Evolutionary conservation across 2,329 filamentous ascomycete genomes (phyloP).

Genomic region (Penicillium sp.): DNA sequence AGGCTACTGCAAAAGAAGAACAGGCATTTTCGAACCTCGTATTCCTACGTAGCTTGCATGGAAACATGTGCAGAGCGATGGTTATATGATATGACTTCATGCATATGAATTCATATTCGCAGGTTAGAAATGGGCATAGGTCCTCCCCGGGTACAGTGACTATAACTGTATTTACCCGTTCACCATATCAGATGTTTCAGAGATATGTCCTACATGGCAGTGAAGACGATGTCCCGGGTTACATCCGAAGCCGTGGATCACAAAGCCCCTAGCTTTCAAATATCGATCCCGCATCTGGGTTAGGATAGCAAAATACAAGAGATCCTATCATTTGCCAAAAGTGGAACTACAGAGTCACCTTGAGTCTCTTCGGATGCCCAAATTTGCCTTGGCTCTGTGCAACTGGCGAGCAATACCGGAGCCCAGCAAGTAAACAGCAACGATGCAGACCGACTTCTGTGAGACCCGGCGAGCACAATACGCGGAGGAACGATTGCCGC

Average conservation of each 20-base stretch:
- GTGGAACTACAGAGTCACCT: conserved; percentile 18
- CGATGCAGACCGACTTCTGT: conserved; percentile 22
- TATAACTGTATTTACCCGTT: not conserved
- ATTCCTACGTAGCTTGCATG: not conserved
- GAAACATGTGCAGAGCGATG: not conserved
- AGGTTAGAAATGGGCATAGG: not conserved
- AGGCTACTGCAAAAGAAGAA: not conserved
- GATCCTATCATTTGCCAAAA: conserved; percentile 1
- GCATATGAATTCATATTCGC: not conserved
- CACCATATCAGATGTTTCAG: conserved; percentile 5
- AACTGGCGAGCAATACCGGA: conserved; percentile 16
- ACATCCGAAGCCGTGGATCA: conserved; percentile 6
- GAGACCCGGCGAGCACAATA: conserved; percentile 14
- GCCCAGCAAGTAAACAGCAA: conserved; percentile 23
- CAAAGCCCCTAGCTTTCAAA: conserved; percentile 4
- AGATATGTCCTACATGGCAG: not conserved
- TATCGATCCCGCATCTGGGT: not conserved
- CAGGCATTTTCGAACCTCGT: not conserved
- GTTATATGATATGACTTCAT: not conserved
- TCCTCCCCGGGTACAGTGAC: not conserved
- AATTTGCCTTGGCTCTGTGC: conserved; percentile 16
- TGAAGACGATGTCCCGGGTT: not conserved
- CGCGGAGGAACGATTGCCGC: conserved; percentile 10
- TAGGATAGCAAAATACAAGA: not conserved
- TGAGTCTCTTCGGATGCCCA: conserved; percentile 5